Evolutionary conservation across 2,329 filamentous ascomycete species (phyloP), one percentile per base, ranked within the genome.

Genomic region (Penicillium paneum): DNA sequence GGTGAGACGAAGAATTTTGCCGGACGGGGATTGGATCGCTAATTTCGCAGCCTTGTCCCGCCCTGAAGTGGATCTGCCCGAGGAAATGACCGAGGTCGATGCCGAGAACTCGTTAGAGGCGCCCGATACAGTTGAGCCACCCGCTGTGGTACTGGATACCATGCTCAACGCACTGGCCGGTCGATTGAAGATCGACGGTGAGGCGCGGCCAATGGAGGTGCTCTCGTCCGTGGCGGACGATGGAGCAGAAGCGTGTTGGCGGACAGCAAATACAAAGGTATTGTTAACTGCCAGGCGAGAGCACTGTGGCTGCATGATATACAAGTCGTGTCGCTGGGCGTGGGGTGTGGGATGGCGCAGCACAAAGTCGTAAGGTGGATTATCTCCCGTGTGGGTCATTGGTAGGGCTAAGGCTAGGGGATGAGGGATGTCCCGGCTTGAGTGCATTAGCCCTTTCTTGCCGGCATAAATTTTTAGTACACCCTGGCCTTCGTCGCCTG

Each of bases 291-390:
- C 92, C 28, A 99, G 79, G 26, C 87, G 85, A 61, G 88, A 83
- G 71, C 94, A 99, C 73, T 99, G 95, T 1, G 95, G 94, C 69
- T 97, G 94, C 41, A 92, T 90, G 59, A 99, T 90, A 72, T 99
- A 99, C 55, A 99, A 86, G 70, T 99, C 94, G 72, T 99, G 92
- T 39, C 93, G 85, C 69, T 96, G 91, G n/a, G 94, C 94, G 71
- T 99, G 94, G 8, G 94, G 94, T 3, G 94, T 99, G 8, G 95
- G 95, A 71, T 99, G 94, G 5, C 94, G 85, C 36, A 88, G 88
- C 42, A 97, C 82, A 73, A 97, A 99, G 55, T 96, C 91, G 72
- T 96, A 99, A 0, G 90, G 84, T 3, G 94, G 94, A 68, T 99
- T 99, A 64, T 93, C 89, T 56, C 94, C 94, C 0, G 85, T 88